Conservation (phyloP, 1,139 yeast species). For the Nakaseomyces nivariensis region DNA sequence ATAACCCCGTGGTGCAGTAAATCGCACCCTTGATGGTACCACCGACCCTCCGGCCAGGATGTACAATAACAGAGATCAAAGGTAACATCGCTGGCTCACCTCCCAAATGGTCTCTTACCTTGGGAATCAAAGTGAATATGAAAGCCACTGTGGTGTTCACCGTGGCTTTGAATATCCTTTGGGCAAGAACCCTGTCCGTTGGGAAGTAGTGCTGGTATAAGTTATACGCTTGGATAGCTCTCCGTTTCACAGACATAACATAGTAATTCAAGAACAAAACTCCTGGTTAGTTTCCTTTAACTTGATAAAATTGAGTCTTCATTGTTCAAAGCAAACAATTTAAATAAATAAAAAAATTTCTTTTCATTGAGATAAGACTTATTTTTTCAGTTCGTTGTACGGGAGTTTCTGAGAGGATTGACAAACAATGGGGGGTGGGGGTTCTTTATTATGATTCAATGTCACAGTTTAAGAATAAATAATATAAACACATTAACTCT, state of each 20-base stretch:
- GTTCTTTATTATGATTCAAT: too few species aligned
- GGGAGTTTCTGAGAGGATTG: not conserved
- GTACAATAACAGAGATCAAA: slow-evolving; percentile 37
- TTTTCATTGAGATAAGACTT: not conserved
- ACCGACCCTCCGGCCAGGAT: slow-evolving; percentile 41
- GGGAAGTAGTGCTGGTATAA: slow-evolving; percentile 16
- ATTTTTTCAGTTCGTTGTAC: not conserved
- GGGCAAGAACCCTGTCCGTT: slow-evolving; percentile 25
- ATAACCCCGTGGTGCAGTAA: slow-evolving; percentile 34
- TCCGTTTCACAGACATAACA: not conserved
- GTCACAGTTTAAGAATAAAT: too few species aligned
- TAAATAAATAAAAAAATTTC: too few species aligned
- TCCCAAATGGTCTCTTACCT: slow-evolving; percentile 32
- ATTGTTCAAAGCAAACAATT: too few species aligned
- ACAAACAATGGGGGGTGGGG: not conserved
- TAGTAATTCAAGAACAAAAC: not conserved
- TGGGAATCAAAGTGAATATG: slow-evolving; percentile 32
- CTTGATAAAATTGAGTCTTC: too few species aligned
- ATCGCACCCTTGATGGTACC: slow-evolving; percentile 37
- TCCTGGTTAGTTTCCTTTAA: too few species aligned
- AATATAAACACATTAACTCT: too few species aligned
- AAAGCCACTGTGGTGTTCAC: slow-evolving; percentile 34
- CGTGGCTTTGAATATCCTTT: slow-evolving; percentile 33
- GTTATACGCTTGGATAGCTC: slow-evolving; percentile 1
- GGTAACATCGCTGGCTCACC: slow-evolving; percentile 36